Conservation (phyloP, 2,329 filamentous ascomycete genomes). For the Xylariales sp. region DNA sequence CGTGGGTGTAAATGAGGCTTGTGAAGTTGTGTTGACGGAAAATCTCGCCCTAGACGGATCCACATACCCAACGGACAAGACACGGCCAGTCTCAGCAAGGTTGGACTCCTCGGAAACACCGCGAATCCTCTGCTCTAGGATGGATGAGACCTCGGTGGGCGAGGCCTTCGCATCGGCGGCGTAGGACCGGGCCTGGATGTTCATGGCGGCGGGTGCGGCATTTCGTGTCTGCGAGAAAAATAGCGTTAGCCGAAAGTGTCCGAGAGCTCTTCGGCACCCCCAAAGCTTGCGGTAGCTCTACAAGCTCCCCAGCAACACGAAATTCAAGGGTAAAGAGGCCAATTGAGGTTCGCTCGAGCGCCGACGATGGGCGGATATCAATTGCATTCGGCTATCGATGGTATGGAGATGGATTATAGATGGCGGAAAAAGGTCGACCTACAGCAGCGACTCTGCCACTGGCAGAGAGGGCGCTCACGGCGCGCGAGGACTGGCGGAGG, state of each 20-base stretch:
- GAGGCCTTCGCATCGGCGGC: constrained; percentile 94
- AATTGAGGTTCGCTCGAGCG: constrained; percentile 53
- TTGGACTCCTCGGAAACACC: constrained; percentile 97
- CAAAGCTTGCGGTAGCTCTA: constrained; percentile 53
- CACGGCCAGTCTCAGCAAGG: constrained; percentile 98
- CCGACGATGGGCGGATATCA: constrained; percentile 50
- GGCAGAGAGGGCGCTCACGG: constrained; percentile 92
- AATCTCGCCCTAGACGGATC: constrained; percentile 44
- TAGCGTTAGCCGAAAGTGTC: constrained; percentile 65
- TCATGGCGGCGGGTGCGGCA: constrained; percentile 82
- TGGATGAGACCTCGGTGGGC: constrained; percentile 98
- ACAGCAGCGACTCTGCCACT: constrained; percentile 92
- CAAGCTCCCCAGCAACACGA: constrained; percentile 49
- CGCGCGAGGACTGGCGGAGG: constrained; percentile 95
- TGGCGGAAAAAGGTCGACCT: constrained; percentile 68
- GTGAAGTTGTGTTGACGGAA: constrained; percentile 38
- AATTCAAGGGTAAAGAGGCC: constrained; percentile 50
- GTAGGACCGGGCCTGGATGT: constrained; percentile 85
- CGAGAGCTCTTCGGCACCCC: constrained; percentile 49
- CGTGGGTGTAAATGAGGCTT: constrained; percentile 32
- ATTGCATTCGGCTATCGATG: constrained; percentile 59
- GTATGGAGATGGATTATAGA: constrained; percentile 56
- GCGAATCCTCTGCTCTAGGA: constrained; percentile 98
- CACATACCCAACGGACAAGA: constrained; percentile 97
- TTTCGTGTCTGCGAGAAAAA: constrained; percentile 79